phyloP scores from a whole-genome alignment of 2,329 filamentous ascomycete species.

The Oidium heveae region DNA sequence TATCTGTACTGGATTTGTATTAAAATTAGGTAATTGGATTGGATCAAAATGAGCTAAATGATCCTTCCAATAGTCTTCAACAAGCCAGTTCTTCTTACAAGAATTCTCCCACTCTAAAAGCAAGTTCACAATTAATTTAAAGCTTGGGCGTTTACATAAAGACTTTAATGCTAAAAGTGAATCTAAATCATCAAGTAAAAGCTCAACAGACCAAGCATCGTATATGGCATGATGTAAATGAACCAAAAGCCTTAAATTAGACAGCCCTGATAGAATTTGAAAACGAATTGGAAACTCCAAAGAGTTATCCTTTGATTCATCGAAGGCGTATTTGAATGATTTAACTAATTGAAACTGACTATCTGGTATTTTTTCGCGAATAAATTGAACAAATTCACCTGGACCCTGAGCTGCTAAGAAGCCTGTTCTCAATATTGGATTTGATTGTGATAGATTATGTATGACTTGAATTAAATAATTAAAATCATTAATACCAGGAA shows the following conservation, averaged over 20 bases:
- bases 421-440: conserved; percentile 48
- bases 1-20: conserved; percentile 14
- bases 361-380: conserved; percentile 28
- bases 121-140: conserved; percentile 29
- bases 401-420: conserved; percentile 29
- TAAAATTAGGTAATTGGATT: conserved; percentile 31
- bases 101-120: conserved; percentile 14
- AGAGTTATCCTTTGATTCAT: conserved; percentile 16
- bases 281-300: conserved; percentile 29
- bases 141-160: conserved; percentile 25
- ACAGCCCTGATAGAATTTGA: conserved; percentile 20
- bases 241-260: conserved; percentile 13
- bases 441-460: conserved; percentile 21
- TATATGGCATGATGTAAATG: conserved; percentile 64
- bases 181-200: conserved; percentile 42
- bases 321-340: conserved; percentile 17
- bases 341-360: conserved; percentile 17
- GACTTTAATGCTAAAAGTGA: conserved; percentile 13
- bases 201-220: conserved; percentile 79
- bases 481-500: conserved; percentile 12
- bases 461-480: conserved; percentile 25
- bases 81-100: conserved; percentile 15
- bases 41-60: conserved; percentile 32
- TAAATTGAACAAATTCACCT: conserved; percentile 31
- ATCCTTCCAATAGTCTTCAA: conserved; percentile 43